Percentiles rank a stretch among this genome's conserved stretches.
These are phyloP conservation scores for Vigna reflexopilosa DNA, from an alignment of 306 rosid genomes.

Conservation along the genomic window DNA sequence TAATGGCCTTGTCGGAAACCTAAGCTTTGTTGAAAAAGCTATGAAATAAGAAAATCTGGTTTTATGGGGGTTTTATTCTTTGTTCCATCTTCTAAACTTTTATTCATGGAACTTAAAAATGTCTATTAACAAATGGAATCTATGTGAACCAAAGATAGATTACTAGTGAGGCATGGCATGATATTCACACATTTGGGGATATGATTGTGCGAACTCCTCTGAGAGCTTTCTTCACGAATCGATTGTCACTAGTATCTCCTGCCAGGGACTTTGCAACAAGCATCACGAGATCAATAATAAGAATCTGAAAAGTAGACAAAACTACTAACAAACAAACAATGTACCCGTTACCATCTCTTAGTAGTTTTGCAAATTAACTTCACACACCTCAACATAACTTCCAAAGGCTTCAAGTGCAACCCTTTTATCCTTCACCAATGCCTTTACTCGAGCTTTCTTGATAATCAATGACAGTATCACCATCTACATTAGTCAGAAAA, in stretches of 20 bases:
- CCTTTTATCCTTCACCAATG: constrained; percentile 85
- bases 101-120: constrained; percentile 12
- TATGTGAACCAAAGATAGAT: neutral
- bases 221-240: constrained; percentile 72
- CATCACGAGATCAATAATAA: constrained; percentile 40
- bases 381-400: constrained; percentile 84
- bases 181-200: constrained; percentile 79
- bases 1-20: constrained; percentile 10
- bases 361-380: constrained; percentile 40
- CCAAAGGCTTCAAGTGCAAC: constrained; percentile 96
- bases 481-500: constrained; percentile 72
- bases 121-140: neutral
- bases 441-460: constrained; percentile 75
- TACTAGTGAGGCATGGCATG: constrained; percentile 35
- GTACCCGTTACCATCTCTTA: neutral
- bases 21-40: neutral
- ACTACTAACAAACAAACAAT: constrained; percentile 23
- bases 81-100: neutral
- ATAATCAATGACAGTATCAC: constrained; percentile 89
- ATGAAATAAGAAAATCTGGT: constrained; percentile 20
- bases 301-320: constrained; percentile 20
- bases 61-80: neutral
- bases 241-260: constrained; percentile 73
- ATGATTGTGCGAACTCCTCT: constrained; percentile 84
- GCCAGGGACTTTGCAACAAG: constrained; percentile 66